These are phyloP conservation scores for Cladosporium sp. DNA, from an alignment of 2,329 filamentous ascomycete genomes.

Conservation along the genomic window DNA sequence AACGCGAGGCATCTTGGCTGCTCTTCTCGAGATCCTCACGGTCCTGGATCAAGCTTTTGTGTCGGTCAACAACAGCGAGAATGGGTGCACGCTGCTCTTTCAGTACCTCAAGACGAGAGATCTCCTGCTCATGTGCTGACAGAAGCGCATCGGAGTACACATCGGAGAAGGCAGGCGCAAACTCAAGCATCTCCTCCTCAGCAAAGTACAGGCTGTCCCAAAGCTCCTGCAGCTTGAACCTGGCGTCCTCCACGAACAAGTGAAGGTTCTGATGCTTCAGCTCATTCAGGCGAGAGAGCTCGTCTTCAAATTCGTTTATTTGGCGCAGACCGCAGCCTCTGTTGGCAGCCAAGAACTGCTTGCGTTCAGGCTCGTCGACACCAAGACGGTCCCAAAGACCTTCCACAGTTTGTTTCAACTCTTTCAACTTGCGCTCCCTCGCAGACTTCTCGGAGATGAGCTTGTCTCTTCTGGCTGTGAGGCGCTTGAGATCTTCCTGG, in stretches of 20 bases:
- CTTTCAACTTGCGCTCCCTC: constrained; percentile 75
- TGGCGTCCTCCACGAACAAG: constrained; percentile 91
- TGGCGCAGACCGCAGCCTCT: constrained; percentile 87
- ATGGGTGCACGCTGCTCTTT: constrained; percentile 86
- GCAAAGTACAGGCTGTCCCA: constrained; percentile 95
- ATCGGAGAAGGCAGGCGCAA: constrained; percentile 87
- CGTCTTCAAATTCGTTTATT: constrained; percentile 95
- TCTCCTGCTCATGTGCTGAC: constrained; percentile 92
- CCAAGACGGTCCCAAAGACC: constrained; percentile 85
- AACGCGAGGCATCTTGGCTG: constrained; percentile 89
- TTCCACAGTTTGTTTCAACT: constrained; percentile 78
- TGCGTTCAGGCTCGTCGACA: constrained; percentile 79
- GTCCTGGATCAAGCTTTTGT: constrained; percentile 80
- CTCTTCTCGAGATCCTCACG: constrained; percentile 85
- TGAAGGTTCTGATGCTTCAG: constrained; percentile 94
- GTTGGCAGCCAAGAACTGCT: constrained; percentile 81
- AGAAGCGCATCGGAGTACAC: constrained; percentile 95
- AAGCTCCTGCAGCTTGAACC: constrained; percentile 86
- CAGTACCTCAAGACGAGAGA: constrained; percentile 75
- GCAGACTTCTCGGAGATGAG: constrained; percentile 84
- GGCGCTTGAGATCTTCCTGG: constrained; percentile 75
- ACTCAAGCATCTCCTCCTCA: constrained; percentile 98
- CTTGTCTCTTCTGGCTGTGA: constrained; percentile 76
- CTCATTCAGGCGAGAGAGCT: constrained; percentile 82
- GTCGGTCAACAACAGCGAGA: constrained; percentile 77